phyloP scores from a whole-genome alignment of 2,329 filamentous ascomycete species.

The Didymella pomorum region DNA sequence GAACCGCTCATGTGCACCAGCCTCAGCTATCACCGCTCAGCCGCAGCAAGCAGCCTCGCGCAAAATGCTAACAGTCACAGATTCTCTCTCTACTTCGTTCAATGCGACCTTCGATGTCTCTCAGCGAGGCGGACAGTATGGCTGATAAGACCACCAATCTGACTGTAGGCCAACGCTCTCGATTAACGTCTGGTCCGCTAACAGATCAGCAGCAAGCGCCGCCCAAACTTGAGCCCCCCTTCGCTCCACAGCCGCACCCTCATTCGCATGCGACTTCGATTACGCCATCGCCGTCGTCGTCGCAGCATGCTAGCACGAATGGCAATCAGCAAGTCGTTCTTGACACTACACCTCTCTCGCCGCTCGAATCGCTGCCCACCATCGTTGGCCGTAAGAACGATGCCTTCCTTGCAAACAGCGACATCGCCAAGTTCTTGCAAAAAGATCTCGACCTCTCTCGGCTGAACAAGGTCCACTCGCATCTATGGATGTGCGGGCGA shows the following conservation, averaged over 20 bases:
- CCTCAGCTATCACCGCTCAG: conserved; percentile 1
- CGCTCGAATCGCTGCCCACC: conserved; percentile 46
- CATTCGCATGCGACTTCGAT: conserved; percentile 5
- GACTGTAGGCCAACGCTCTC: conserved; percentile 3
- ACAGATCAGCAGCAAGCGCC: conserved; percentile 10
- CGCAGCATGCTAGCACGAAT: conserved; percentile 12
- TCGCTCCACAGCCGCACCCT: conserved; percentile 35
- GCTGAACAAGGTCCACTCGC: conserved; percentile 45
- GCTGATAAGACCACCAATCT: conserved; percentile 23
- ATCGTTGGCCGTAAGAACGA: conserved; percentile 34
- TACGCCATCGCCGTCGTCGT: conserved; percentile 22
- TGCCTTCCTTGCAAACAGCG: conserved; percentile 34
- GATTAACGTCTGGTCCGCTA: not conserved
- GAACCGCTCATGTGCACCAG: conserved; percentile 6
- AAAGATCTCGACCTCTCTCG: conserved; percentile 43
- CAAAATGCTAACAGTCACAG: not conserved
- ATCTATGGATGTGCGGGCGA: conserved; percentile 50
- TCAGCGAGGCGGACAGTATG: conserved; percentile 23
- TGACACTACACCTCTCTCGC: conserved; percentile 31
- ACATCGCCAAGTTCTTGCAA: conserved; percentile 38
- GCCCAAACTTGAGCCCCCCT: conserved; percentile 32
- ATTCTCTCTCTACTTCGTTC: not conserved
- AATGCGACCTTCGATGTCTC: not conserved
- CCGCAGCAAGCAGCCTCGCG: not conserved
- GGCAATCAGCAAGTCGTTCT: conserved; percentile 30